Evolutionary conservation across 768 basidiomycete species (phyloP), one percentile per base, ranked within the genome.

Genomic region (Cubamyces lactineus): DNA sequence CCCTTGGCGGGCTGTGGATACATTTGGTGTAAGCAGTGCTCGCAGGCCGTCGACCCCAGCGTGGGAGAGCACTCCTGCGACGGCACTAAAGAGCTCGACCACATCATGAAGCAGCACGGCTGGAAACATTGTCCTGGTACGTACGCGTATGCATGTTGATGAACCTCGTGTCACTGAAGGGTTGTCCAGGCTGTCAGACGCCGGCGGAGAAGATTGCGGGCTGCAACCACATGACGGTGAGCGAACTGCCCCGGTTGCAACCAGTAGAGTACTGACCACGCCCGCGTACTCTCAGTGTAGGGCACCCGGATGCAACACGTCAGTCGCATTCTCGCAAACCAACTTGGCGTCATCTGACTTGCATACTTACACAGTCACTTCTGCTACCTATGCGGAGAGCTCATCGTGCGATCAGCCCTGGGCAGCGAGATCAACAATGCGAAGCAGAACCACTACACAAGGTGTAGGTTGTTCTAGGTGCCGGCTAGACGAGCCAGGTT

Each of bases 121-220:
- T 88, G 87, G 87, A 84, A 83, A 62, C 78, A 80, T 54, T 89
- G 88, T 69, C 84, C 87, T 61, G 84, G 87, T 76, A 65, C 52
- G 77, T 65, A 3, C 8, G 11, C n/a, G 11, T 16, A 3, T 28
- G 19, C 39, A 13, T 19, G 17, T 28, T 17, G 28, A 38, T 21
- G 12, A 9, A 5, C 17, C 43, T 30, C 12, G 54, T 55, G 15
- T 34, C 6, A 43, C 21, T 48, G 34, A 17, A 17, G 3, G 16
- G 24, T 38, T n/a, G 19, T 3, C 8, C 62, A 80, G 81, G 77
- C 38, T 82, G 82, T 64, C 70, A 62, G 51, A 77, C 75, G 5
- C 72, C 74, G 0, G 67, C 69, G 6, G 71, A 75, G 63, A 78
- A 76, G 65, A 66, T 61, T 15, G 54, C 54, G 3, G 77, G 77